Conservation (phyloP, 768 basidiomycete genomes). For the Boletus rubropictus region DNA sequence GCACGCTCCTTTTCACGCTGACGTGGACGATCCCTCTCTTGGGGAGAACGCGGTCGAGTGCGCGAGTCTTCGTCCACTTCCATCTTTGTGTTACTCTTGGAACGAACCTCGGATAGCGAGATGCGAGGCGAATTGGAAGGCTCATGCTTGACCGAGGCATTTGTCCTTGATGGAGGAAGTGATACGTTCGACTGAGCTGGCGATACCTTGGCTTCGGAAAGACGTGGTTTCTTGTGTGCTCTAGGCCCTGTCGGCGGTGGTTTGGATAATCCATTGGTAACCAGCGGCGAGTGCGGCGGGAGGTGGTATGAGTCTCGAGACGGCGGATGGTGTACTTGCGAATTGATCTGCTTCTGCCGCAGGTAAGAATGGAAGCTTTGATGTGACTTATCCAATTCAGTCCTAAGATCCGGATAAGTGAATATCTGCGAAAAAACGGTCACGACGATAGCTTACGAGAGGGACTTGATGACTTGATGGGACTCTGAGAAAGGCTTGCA, state of each 20-base stretch:
- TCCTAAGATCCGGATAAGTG: conserved; percentile 36
- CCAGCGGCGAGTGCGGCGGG: conserved; percentile 25
- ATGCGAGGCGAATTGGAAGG: conserved; percentile 28
- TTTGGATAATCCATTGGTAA: conserved; percentile 38
- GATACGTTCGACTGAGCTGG: conserved; percentile 30
- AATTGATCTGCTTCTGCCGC: conserved; percentile 35
- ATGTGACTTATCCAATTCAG: conserved; percentile 73
- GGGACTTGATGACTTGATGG: conserved; percentile 58
- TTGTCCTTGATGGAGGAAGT: conserved; percentile 26
- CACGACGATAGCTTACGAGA: conserved; percentile 54
- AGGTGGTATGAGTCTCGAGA: conserved; percentile 43
- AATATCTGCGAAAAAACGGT: conserved; percentile 9
- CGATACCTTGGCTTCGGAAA: conserved; percentile 48
- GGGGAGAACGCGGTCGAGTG: conserved; percentile 39
- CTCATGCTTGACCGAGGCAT: conserved; percentile 21
- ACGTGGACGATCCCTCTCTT: conserved; percentile 37
- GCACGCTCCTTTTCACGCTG: conserved; percentile 34
- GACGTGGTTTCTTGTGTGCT: conserved; percentile 72
- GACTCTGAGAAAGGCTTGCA: conserved; percentile 49
- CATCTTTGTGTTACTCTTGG: conserved; percentile 38
- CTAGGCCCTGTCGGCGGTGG: conserved; percentile 74
- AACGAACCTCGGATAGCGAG: conserved; percentile 24
- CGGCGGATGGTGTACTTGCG: conserved; percentile 29
- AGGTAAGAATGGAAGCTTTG: conserved; percentile 48
- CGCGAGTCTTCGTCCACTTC: conserved; percentile 53